Evolutionary conservation across 805 yeast species (phyloP).

Genomic region (Hanseniaspora meyeri): DNA sequence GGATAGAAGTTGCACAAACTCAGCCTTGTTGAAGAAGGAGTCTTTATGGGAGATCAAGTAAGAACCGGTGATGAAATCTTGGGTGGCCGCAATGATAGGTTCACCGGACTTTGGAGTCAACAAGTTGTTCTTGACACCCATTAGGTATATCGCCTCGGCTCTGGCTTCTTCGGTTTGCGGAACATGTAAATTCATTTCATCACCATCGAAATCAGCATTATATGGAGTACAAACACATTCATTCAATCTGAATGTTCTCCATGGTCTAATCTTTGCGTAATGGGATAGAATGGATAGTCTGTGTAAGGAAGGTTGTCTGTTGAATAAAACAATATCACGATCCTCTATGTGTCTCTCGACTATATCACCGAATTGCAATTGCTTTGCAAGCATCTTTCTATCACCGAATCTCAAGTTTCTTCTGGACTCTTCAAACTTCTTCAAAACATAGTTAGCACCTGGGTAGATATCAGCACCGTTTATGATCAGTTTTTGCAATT

Average conservation of each 20-base stretch:
- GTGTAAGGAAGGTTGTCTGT: conserved; percentile 96
- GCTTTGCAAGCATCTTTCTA: conserved; percentile 59
- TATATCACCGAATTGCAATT: conserved; percentile 73
- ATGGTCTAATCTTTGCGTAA: conserved; percentile 89
- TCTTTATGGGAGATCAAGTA: conserved; percentile 87
- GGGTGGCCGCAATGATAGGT: conserved; percentile 98
- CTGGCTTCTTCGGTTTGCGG: conserved; percentile 99
- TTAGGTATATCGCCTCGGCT: conserved; percentile 93
- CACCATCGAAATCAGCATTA: conserved; percentile 99
- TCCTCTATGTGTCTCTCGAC: conserved; percentile 96
- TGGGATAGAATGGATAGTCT: conserved; percentile 88
- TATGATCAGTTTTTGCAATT: conserved; percentile 57
- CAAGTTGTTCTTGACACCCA: conserved; percentile 94
- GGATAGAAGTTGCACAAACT: conserved; percentile 66
- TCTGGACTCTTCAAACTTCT: conserved; percentile 72
- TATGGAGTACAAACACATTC: conserved; percentile 99
- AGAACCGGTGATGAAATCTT: conserved; percentile 96
- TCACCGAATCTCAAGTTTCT: conserved; percentile 85
- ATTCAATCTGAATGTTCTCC: conserved; percentile 93
- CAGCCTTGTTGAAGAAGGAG: conserved; percentile 78
- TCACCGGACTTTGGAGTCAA: conserved; percentile 97
- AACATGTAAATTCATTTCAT: conserved; percentile 96
- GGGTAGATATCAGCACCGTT: conserved; percentile 88
- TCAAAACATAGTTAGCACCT: conserved; percentile 86
- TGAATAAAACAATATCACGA: conserved; percentile 89